Evolutionary conservation across 2,329 filamentous ascomycete genomes (phyloP), one percentile per base, ranked within the genome.

Genomic region (Gaeumannomyces sp.): DNA sequence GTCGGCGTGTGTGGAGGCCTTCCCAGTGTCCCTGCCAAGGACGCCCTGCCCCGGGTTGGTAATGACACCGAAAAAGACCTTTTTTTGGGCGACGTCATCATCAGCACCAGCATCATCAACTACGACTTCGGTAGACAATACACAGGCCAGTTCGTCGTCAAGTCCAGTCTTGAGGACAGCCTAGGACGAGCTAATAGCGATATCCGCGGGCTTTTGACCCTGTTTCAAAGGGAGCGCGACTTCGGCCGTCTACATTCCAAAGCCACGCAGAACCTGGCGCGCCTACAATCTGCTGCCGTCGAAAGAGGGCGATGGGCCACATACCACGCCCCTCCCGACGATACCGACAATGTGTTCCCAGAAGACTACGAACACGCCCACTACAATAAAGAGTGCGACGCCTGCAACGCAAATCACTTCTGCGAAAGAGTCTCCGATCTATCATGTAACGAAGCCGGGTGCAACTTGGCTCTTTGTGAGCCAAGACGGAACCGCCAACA

Each of bases 1-100:
- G 70, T 73, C 38, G 71, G 70, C n/a, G 38, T 66, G 22, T 73
- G 70, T 59, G 67, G 59, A 28, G 59, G 22, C 58, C 4, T 31
- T 31, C 59, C 59, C 35, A 29, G 6, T 29, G 25, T 28, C 58
- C 58, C 28, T 29, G 19, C 50, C 25, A 60, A 25, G 58, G 58
- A 33, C 10, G 10, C 10, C 31, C 31, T 33, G 31, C 31, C 31
- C 31, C 31, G 31, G 31, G 4, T 33, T 33, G 33, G 22, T 25
- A 70, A 35, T 0, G 4, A 29, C 0, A 38, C 13, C 13, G 1
- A 59, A 45, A 2, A 56, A 0, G 69, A 72, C 38, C 63, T 71
- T 0, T 33, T 75, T 0, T 66, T 78, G 0, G 76, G 77, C 1
- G 74, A 78, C 57, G 74, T 78, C 0, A 66, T 77, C 14, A 67